A percentile compares a stretch with the other conserved stretches of the same genome.
These are phyloP conservation scores for Starmerella lactis-condensi DNA, from an alignment of 805 yeast genomes.

Conservation along the genomic window DNA sequence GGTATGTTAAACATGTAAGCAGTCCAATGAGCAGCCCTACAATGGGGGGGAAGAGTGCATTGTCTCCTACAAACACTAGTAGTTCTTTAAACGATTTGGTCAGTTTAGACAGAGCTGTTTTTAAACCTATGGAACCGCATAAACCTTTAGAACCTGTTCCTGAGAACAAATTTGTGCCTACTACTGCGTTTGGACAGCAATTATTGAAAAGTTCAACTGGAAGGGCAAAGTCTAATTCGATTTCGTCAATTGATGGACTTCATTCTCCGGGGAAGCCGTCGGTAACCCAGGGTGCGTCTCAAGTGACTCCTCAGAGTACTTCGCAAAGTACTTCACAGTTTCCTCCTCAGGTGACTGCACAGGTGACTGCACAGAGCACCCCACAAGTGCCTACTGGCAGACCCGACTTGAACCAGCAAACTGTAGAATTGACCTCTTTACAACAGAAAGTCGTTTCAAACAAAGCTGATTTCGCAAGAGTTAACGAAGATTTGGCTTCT, in stretches of 20 bases:
- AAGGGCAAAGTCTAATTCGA: slow-evolving; percentile 25
- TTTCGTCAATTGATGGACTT: too few relatives aligned
- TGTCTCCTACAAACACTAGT: slow-evolving; percentile 5
- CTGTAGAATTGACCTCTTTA: too few relatives aligned
- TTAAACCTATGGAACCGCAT: slow-evolving; percentile 14
- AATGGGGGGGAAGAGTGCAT: too few relatives aligned
- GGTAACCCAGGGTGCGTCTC: too few relatives aligned
- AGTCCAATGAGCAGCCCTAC: too few relatives aligned
- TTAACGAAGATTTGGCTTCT: slow-evolving; percentile 59
- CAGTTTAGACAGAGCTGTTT: slow-evolving; percentile 14
- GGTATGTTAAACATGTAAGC: slow-evolving; percentile 21
- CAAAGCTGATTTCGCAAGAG: slow-evolving; percentile 19
- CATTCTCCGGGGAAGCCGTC: too few relatives aligned
- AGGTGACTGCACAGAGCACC: slow-evolving; percentile 6
- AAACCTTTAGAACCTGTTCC: slow-evolving; percentile 1
- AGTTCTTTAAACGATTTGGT: slow-evolving; percentile 21
- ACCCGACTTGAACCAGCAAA: too few relatives aligned
- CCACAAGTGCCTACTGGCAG: too few relatives aligned
- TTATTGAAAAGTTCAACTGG: slow-evolving; percentile 25
- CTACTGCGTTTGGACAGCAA: slow-evolving; percentile 71
- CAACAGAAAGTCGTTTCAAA: background rate
- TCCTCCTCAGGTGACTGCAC: slow-evolving; percentile 4
- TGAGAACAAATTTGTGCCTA: slow-evolving; percentile 42
- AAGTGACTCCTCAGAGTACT: too few relatives aligned
- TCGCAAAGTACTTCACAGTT: too few relatives aligned